A percentile compares a stretch with the other conserved stretches of the same genome.
Evolutionary conservation across 805 yeast genomes (phyloP).

Genomic region (Kazachstania viticola): DNA sequence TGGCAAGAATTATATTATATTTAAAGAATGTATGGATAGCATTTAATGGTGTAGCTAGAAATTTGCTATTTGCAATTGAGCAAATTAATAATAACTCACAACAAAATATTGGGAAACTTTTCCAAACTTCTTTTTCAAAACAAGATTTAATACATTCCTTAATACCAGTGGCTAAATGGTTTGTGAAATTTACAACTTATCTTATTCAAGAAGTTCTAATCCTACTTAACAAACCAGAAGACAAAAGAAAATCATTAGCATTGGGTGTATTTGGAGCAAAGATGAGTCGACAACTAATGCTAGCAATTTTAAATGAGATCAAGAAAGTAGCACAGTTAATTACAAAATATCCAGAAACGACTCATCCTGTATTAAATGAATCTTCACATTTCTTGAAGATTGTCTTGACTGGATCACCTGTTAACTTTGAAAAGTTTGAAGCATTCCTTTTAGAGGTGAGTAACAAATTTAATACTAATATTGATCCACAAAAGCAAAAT

Average conservation of each 20-base stretch:
- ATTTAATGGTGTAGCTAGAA: slow-evolving; percentile 27
- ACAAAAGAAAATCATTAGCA: slow-evolving; percentile 31
- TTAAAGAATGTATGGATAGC: slow-evolving; percentile 25
- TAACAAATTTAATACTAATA: slow-evolving; percentile 18
- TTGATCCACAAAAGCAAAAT: slow-evolving; percentile 20
- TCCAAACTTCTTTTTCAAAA: slow-evolving; percentile 43
- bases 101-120: slow-evolving; percentile 28
- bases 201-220: slow-evolving; percentile 63
- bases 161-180: slow-evolving; percentile 80
- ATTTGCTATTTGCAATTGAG: slow-evolving; percentile 28
- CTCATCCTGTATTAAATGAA: slow-evolving; percentile 29
- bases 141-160: slow-evolving; percentile 53
- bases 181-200: slow-evolving; percentile 63
- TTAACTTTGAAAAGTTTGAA: slow-evolving; percentile 46
- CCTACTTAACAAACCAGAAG: slow-evolving; percentile 21
- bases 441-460: slow-evolving; percentile 50
- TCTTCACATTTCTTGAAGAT: slow-evolving; percentile 22
- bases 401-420: slow-evolving; percentile 35
- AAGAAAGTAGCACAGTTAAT: slow-evolving; percentile 46
- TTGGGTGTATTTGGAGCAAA: slow-evolving; percentile 53
- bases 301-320: slow-evolving; percentile 56
- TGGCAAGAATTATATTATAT: slow-evolving; percentile 23
- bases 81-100: slow-evolving; percentile 12
- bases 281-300: slow-evolving; percentile 55
- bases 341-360: slow-evolving; percentile 45